These are phyloP conservation scores for Marasmius fiardii DNA, from an alignment of 1,284 basidiomycete genomes.

Conservation along the genomic window DNA sequence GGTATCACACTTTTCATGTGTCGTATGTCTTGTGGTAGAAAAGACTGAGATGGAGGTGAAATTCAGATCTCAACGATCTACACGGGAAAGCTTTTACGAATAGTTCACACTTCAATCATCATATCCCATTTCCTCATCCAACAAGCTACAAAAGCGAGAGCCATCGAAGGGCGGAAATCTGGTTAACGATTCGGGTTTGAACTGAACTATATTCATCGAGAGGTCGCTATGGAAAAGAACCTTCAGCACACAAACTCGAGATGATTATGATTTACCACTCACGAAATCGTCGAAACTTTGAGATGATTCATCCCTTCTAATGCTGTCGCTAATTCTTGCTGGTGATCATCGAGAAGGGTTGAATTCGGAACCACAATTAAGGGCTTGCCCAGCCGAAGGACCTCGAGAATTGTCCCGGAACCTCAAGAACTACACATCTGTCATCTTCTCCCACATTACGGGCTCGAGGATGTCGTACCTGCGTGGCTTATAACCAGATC, in stretches of 20 bases:
- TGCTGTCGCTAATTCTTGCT: slow-evolving; percentile 82
- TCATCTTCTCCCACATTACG: background rate
- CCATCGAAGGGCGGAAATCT: slow-evolving; percentile 68
- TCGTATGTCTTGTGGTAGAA: slow-evolving; percentile 24
- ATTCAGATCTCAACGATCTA: background rate
- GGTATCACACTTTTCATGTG: slow-evolving; percentile 29
- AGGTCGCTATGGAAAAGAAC: slow-evolving; percentile 42
- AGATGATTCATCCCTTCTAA: slow-evolving; percentile 65
- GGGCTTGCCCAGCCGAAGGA: slow-evolving; percentile 69
- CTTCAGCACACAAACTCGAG: too few relatives aligned
- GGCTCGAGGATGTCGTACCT: slow-evolving; percentile 48
- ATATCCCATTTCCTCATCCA: slow-evolving; percentile 77
- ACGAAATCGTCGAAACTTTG: slow-evolving; percentile 57
- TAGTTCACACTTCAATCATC: background rate
- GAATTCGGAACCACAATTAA: slow-evolving; percentile 90
- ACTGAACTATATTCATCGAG: slow-evolving; percentile 42
- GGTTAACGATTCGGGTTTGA: slow-evolving; percentile 43
- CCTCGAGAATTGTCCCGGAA: slow-evolving; percentile 92
- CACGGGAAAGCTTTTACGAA: background rate
- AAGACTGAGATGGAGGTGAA: slow-evolving; percentile 9
- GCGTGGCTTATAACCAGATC: slow-evolving; percentile 91
- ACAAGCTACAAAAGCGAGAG: slow-evolving; percentile 56
- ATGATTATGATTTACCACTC: too few relatives aligned
- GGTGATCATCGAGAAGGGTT: slow-evolving; percentile 90
- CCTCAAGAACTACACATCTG: slow-evolving; percentile 57